Evolutionary conservation across 2,329 filamentous ascomycete species (phyloP), one percentile per base, ranked within the genome.

Genomic region (Biscogniauxia sp.): DNA sequence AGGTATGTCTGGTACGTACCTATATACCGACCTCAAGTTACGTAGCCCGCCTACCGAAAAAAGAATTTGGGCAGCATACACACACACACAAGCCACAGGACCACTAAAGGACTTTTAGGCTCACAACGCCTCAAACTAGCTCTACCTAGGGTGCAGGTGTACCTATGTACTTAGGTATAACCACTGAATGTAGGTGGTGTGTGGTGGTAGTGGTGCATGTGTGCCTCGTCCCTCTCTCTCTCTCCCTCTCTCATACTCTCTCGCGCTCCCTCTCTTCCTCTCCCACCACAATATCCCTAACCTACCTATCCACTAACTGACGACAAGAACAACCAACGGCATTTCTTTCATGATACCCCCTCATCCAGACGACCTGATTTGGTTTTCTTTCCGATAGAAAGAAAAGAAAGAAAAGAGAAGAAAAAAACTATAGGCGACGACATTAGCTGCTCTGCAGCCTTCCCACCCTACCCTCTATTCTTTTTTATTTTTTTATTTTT

Each of bases 321-420:
- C 25, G 52, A 28, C 37, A 45, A 45, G 37, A n/a, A 45, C 37
- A 45, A 45, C 37, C 37, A 45, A 58, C 58, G 55, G 59, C 55
- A 57, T 51, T 59, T 55, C 50, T 25, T 56, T 62, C 53, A 65
- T 67, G 66, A 68, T 68, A 68, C 66, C 66, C 66, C 66, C 54
- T 13, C 9, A 23, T 23, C 32, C 63, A 63, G 60, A 67, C 61
- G 59, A 63, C 61, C 62, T 65, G 62, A 60, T 64, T 58, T 59
- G 56, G 32, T 45, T 20, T 20, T 20, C 51, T 20, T 52, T 19
- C 23, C 23, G 15, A 51, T 51, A 3, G n/a, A 51, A 51, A 51
- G n/a, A 51, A 51, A n/a, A 51, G 3, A 51, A 52, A 26, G 17
- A 23, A 1, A 20, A 51, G 23, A 26, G 17, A 23, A 1, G 13